Evolutionary conservation across 1,284 basidiomycete genomes (phyloP).

Genomic region (Ustilago sp.): DNA sequence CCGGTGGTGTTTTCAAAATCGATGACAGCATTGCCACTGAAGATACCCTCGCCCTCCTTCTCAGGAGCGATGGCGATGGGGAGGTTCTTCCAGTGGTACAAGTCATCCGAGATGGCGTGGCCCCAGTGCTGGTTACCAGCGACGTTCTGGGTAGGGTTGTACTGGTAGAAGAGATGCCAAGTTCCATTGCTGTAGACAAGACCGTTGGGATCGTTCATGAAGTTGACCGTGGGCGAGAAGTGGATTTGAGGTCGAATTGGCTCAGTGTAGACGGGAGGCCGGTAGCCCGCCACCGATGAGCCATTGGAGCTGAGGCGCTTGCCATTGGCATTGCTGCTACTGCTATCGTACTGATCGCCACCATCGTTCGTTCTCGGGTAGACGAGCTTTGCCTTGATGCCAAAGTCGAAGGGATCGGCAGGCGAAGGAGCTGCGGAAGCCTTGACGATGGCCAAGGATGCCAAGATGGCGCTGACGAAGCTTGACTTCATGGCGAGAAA

Average conservation of each 20-base stretch:
- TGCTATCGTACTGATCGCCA: conserved; percentile 11
- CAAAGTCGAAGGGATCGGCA: conserved; percentile 29
- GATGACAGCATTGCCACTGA: conserved; percentile 71
- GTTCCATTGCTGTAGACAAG: conserved; percentile 69
- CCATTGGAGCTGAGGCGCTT: conserved; percentile 48
- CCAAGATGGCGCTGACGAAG: conserved; percentile 22
- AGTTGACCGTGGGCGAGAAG: conserved; percentile 64
- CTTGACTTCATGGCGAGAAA: conserved; percentile 27
- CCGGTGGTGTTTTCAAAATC: conserved; percentile 71
- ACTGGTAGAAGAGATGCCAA: conserved; percentile 72
- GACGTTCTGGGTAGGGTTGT: conserved; percentile 69
- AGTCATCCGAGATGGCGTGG: conserved; percentile 71
- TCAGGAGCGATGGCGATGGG: conserved; percentile 67
- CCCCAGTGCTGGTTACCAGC: conserved; percentile 72
- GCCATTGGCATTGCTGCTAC: conserved; percentile 11
- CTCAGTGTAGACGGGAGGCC: conserved; percentile 44
- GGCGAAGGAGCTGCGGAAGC: conserved; percentile 37
- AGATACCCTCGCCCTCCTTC: conserved; percentile 65
- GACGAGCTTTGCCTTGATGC: conserved; percentile 7
- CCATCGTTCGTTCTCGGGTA: conserved; percentile 27
- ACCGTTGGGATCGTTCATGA: conserved; percentile 72
- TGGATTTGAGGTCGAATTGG: conserved; percentile 57
- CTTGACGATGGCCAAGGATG: conserved; percentile 21
- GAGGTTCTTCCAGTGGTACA: conserved; percentile 71
- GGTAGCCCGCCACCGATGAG: conserved; percentile 26